phyloP scores from a whole-genome alignment of 345 rosid species.

The Gossypium sturtianum region DNA sequence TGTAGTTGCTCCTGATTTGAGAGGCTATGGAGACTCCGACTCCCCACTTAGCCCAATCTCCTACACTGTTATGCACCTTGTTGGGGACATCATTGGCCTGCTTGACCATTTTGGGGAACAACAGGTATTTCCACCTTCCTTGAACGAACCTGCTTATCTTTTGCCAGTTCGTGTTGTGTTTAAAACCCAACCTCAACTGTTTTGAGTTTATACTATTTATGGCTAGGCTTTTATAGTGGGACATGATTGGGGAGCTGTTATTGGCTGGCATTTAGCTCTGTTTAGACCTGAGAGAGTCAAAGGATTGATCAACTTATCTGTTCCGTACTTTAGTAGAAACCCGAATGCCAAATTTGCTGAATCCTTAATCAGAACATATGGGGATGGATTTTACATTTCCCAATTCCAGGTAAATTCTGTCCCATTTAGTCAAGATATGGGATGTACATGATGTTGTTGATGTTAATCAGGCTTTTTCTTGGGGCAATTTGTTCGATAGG shows the following conservation, averaged over 20 bases:
- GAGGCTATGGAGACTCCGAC: slow-evolving; percentile 61
- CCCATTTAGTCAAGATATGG: neutral
- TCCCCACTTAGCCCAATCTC: slow-evolving; percentile 40
- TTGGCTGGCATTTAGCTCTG: slow-evolving; percentile 47
- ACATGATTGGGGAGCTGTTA: slow-evolving; percentile 65
- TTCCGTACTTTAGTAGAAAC: slow-evolving; percentile 39
- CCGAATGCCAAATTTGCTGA: slow-evolving; percentile 31
- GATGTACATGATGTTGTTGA: neutral
- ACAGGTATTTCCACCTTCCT: slow-evolving; percentile 27
- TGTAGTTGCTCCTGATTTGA: slow-evolving; percentile 60
- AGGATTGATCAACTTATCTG: slow-evolving; percentile 40
- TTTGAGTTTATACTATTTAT: neutral
- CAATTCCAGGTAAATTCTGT: slow-evolving; percentile 54
- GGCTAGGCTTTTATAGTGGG: slow-evolving; percentile 60
- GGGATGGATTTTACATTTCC: slow-evolving; percentile 50
- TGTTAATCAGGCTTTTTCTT: neutral
- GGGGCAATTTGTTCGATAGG: slow-evolving; percentile 21
- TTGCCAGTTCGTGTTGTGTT: neutral
- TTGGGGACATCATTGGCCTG: slow-evolving; percentile 46
- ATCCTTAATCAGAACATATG: slow-evolving; percentile 19
- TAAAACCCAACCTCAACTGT: no score
- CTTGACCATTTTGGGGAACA: slow-evolving; percentile 44
- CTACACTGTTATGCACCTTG: slow-evolving; percentile 49
- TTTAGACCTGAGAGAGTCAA: slow-evolving; percentile 54
- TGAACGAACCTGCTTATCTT: neutral